Evolutionary conservation across 192 early-diverging fungal species (phyloP), one percentile per base, ranked within the genome.

Genomic region (Pilaira anomala): DNA sequence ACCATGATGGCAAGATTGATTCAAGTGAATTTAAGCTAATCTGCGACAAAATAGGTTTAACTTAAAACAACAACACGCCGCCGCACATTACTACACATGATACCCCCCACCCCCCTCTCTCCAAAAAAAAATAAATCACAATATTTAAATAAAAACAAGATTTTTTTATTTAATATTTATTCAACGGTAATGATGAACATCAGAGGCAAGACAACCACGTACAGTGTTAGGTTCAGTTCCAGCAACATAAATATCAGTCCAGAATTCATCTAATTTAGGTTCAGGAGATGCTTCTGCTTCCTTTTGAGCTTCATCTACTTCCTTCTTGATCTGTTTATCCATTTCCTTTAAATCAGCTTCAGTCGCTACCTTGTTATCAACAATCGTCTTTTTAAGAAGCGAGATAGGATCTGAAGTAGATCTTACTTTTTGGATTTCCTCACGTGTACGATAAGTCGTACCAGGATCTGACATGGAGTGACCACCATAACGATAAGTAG

Each of bases 391-490:
- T 84, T 93, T 94, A 67, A 95, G 80, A 11, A 93, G 91, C 64
- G 87, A 95, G 80, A 98, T 96, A 58, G 93, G 89, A 74, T 97
- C 95, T 68, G 86, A 86, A 72, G 88, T 92, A 55, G 90, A 90
- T 25, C 95, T 88, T 93, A 98, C 97, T 76, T 98, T 86, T 80
- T 96, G 92, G 66, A 98, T 93, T 83, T 98, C 94, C 82, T 98
- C 96, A 77, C 96, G 92, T 54, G 94, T 94, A 67, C 96, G 90
- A 90, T 98, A 98, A 44, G 93, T 97, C 75, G 95, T 98, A 66
- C 96, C 96, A 33, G 96, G 96, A 78, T 98, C 96, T 62, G 96
- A 98, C 96, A 98, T 98, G 67, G 96, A 98, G 93, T 98, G 96
- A 58, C 96, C 96, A 77, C 95, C 96, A 79, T 98, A 98, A 60